A percentile compares a stretch with the other conserved stretches of the same genome.
phyloP scores from a whole-genome alignment of 495 filamentous ascomycete genomes.

The Neurospora sp. region DNA sequence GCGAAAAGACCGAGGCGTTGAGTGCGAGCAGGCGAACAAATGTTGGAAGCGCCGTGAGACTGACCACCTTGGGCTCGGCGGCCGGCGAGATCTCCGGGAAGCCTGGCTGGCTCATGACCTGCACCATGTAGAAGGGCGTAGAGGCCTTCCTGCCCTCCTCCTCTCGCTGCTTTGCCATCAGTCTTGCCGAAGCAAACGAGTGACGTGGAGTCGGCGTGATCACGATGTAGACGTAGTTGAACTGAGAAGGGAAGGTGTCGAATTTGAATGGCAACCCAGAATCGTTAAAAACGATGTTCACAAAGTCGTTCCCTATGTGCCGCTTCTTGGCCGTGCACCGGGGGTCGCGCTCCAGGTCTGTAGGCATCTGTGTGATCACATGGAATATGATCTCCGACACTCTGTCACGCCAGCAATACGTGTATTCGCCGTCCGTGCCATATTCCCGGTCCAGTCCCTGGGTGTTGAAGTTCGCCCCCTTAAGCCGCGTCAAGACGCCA shows the following conservation, averaged over 20 bases:
- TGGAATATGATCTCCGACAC: constrained; percentile 96
- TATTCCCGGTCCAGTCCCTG: constrained; percentile 74
- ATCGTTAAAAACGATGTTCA: constrained; percentile 96
- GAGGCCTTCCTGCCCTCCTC: constrained; percentile 24
- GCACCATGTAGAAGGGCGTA: constrained; percentile 68
- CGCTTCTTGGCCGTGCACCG: constrained; percentile 76
- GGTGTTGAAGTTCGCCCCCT: constrained; percentile 79
- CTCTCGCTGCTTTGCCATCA: constrained; percentile 22
- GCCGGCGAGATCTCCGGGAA: constrained; percentile 88
- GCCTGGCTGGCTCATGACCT: constrained; percentile 70
- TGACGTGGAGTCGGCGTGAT: constrained; percentile 74
- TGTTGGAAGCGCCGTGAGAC: constrained; percentile 63
- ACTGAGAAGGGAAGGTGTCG: constrained; percentile 83
- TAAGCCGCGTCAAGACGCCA: constrained; percentile 68
- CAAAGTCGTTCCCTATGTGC: constrained; percentile 95
- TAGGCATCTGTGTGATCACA: constrained; percentile 94
- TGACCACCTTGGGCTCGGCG: constrained; percentile 76
- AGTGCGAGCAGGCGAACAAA: constrained; percentile 86
- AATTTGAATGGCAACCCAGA: constrained; percentile 81
- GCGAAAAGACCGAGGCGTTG: constrained; percentile 85
- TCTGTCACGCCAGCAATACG: constrained; percentile 86
- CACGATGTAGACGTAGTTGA: constrained; percentile 94
- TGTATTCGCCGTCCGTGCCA: constrained; percentile 72
- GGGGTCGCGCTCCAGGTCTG: constrained; percentile 62
- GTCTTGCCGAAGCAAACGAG: constrained; percentile 46